These are phyloP conservation scores for Periconia macrospinosa DNA, from an alignment of 2,329 filamentous ascomycete genomes.

Conservation along the genomic window DNA sequence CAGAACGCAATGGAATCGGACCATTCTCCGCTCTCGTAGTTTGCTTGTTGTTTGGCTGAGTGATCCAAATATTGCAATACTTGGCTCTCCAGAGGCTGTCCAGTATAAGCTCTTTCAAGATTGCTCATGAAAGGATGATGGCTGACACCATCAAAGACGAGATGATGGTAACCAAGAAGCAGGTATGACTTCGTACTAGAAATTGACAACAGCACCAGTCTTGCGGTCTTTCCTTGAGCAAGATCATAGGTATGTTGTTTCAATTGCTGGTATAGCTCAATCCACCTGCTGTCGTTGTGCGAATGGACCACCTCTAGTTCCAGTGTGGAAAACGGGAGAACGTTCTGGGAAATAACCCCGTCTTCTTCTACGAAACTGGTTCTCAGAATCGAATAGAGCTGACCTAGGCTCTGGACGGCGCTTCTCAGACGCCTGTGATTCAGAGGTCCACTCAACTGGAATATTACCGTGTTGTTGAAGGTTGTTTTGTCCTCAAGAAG, in stretches of 20 bases:
- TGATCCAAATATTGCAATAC: no score
- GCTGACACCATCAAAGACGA: background rate
- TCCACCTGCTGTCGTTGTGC: no score
- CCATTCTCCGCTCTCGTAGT: no score
- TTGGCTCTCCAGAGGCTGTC: no score
- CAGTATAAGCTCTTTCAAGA: background rate
- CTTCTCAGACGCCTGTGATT: background rate
- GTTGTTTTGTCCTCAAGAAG: conserved; percentile 43
- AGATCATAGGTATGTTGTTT: background rate
- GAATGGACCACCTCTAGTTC: no score
- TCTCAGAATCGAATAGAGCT: no score
- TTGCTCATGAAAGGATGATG: background rate
- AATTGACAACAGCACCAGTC: background rate
- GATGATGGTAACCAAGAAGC: background rate
- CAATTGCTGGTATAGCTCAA: background rate
- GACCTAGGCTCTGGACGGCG: no score
- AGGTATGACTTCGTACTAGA: background rate
- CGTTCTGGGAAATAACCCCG: no score
- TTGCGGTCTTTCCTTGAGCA: background rate
- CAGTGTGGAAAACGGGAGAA: no score
- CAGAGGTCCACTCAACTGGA: conserved; percentile 39
- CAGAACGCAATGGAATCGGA: no score
- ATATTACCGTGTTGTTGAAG: conserved; percentile 44
- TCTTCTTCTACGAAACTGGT: no score
- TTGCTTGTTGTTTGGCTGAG: no score